These are phyloP conservation scores for Monoraphidium neglectum DNA, from an alignment of 139 green algal genomes.

Conservation along the genomic window DNA sequence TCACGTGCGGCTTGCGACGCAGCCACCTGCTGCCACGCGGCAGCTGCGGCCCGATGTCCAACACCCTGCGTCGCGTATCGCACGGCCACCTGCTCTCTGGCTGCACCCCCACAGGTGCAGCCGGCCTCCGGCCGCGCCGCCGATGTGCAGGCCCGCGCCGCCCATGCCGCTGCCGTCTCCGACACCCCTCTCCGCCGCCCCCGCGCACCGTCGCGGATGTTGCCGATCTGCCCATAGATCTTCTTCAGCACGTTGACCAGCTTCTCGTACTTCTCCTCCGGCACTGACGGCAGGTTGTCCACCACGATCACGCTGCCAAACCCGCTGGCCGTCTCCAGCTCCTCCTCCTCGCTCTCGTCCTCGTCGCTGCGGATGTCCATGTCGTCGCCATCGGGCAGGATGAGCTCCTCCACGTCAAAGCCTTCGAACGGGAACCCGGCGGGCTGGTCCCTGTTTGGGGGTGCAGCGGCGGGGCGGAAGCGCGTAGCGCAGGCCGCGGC, in stretches of 20 bases:
- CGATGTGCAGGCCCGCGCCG: too few species aligned
- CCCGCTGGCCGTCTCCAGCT: slow-evolving; percentile 85
- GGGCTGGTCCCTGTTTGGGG: slow-evolving; percentile 46
- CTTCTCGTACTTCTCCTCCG: slow-evolving; percentile 95
- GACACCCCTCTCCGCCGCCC: background rate
- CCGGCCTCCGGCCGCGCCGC: too few species aligned
- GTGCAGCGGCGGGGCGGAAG: too few species aligned
- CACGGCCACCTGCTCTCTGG: too few species aligned
- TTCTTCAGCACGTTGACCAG: slow-evolving; percentile 88
- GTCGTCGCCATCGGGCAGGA: slow-evolving; percentile 89
- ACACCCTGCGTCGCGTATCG: too few species aligned
- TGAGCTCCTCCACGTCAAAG: slow-evolving; percentile 86
- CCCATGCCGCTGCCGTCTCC: too few species aligned
- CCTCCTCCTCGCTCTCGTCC: slow-evolving; percentile 82
- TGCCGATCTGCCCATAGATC: slow-evolving; percentile 87
- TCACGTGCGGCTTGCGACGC: too few species aligned
- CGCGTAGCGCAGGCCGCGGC: too few species aligned
- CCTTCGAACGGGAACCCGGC: slow-evolving; percentile 85
- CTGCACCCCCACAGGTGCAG: too few species aligned
- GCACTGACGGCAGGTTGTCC: slow-evolving; percentile 90
- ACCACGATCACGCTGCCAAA: slow-evolving; percentile 97
- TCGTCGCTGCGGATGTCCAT: slow-evolving; percentile 89
- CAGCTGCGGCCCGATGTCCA: too few species aligned
- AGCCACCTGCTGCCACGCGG: too few species aligned
- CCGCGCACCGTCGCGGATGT: slow-evolving; percentile 73